Evolutionary conservation across 2,329 filamentous ascomycete species (phyloP), one percentile per base, ranked within the genome.

Genomic region (Fusarium concolor): DNA sequence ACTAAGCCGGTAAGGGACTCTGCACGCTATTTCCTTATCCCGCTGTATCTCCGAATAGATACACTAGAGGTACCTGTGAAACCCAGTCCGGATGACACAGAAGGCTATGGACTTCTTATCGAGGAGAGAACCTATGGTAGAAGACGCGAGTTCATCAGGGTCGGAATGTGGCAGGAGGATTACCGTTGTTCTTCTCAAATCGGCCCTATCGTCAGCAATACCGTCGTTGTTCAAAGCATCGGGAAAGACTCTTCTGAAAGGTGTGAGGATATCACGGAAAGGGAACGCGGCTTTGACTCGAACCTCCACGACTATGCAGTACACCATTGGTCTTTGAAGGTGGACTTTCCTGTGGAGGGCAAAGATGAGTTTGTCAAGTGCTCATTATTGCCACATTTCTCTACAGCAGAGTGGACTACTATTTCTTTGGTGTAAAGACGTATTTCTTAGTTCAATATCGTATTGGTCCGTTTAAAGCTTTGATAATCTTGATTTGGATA

Each of bases 1-100:
- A 29, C 14, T 10, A 51, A 22, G 18, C 4, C 26, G 6, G 1
- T 33, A 17, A 9, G 6, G 10, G 6, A 15, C 4, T 33, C 37
- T 6, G 20, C 7, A 1, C 0, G 2, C 2, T 31, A 22, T 11
- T 41, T 31, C 5, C n/a, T 42, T 10, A 2, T 41, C 10, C 37
- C 47, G 1, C 47, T 51, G 3, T 35, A 17, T 10, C 12, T 33
- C 12, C n/a, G 12, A 3, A 17, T 18, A 10, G 35, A 20, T 8
- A 18, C 18, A 6, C 4, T n/a, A 20, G 9, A 7, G 4, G 6
- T 10, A 1, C 35, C 17, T n/a, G 7, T 18, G 9, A 38, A 38
- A 18, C 35, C n/a, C 10, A 38, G 35, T 6, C n/a, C 17, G 10
- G 35, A 31, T 11, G 35, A 38, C 35, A 38, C 42, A 10, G n/a